These are phyloP conservation scores for Tetrahymena elliotti DNA, from an alignment of 73 alveolate genomes.

Conservation along the genomic window DNA sequence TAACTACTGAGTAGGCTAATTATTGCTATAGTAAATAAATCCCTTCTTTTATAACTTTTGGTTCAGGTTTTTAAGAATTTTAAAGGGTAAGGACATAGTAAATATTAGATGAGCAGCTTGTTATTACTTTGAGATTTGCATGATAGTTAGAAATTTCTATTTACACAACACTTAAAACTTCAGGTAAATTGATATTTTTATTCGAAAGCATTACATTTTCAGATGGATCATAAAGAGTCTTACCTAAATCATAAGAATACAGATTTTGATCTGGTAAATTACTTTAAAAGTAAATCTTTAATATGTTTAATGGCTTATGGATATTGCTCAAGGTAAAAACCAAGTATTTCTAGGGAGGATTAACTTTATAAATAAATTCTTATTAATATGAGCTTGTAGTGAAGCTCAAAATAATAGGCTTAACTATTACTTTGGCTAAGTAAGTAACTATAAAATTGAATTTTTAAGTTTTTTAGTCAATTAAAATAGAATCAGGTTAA, in stretches of 20 bases:
- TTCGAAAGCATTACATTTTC: background rate
- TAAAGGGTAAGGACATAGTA: background rate
- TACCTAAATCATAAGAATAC: background rate
- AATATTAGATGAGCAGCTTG: background rate
- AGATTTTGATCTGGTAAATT: background rate
- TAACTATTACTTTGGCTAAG: background rate
- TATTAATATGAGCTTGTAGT: background rate
- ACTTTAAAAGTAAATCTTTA: background rate
- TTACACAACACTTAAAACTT: background rate
- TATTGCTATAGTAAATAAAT: background rate
- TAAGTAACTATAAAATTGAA: background rate
- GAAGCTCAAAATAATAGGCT: background rate
- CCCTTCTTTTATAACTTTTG: background rate
- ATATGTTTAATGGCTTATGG: background rate
- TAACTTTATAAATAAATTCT: background rate
- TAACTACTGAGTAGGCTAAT: background rate
- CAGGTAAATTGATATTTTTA: background rate
- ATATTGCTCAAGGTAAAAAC: background rate
- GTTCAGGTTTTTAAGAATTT: background rate
- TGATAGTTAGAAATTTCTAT: background rate
- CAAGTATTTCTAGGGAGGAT: background rate
- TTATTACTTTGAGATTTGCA: background rate
- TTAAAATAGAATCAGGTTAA: background rate
- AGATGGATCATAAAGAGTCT: background rate
- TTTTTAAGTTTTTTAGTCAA: background rate